Evolutionary conservation across 305 asterid genomes (phyloP), one percentile per base, ranked within the genome.

Genomic region (Fraxinus floribunda): DNA sequence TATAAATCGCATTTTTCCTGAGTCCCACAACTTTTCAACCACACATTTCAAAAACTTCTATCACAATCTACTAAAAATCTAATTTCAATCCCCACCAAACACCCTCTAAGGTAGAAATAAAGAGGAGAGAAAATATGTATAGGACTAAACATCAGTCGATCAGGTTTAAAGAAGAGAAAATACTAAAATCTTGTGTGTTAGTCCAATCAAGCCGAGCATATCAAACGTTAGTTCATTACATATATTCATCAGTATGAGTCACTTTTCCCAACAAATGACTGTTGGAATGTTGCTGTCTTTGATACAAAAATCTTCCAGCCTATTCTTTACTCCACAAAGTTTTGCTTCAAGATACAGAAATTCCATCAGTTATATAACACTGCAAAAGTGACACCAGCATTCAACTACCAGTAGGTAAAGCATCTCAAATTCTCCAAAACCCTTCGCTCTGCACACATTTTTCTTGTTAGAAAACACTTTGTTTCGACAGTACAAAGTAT

Each of bases 321-420:
- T 60, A 0, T 36, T 74, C 49, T 16, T 75, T 68, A 78, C 81
- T 76, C 41, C 75, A 78, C 73, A 7, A 81, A 79, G 60, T 32
- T 89, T 86, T 90, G 92, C 92, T 89, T 90, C 84, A 85, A 84
- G 89, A 86, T 80, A 76, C 90, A 88, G 90, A 81, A 84, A 85
- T 57, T 78, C 75, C 30, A 78, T 11, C 87, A 46, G 29, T 87
- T 78, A 49, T 35, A 72, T 68, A 78, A 79, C 62, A 35, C 72
- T 80, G 41, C 73, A 87, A 80, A 82, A 77, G 78, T 77, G 75
- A 83, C 80, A 72, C 64, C 24, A 83, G 85, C 78, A 64, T 49
- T 86, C 84, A 86, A 77, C 88, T 34, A 85, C 89, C 90, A 90
- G 86, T 81, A 34, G 91, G 80, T 84, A 84, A 22, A 84, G 79